Conservation (phyloP, 805 yeast species). For the Pichia phayaonensis region DNA sequence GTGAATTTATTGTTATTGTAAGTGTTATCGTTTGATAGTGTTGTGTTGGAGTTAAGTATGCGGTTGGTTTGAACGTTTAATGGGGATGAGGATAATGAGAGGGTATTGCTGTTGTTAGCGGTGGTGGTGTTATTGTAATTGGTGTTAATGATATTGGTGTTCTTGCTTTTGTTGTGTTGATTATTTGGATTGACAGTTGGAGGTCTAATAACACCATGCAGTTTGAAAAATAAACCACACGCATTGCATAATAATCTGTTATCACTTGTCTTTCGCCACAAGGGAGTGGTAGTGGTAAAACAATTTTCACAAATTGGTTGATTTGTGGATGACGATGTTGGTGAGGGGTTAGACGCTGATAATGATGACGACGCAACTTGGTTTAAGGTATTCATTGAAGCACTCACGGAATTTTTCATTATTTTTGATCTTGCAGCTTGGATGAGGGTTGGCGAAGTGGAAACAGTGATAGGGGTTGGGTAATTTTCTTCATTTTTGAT, state of each 20-base stretch:
- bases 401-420: constrained; percentile 2
- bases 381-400: constrained; percentile 2
- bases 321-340: constrained; percentile 10
- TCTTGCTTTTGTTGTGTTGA: not conserved
- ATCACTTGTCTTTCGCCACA: constrained; percentile 81
- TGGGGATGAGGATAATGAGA: not conserved
- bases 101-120: not conserved
- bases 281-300: constrained; percentile 83
- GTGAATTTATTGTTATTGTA: not conserved
- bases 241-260: constrained; percentile 88
- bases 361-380: not conserved
- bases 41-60: not conserved
- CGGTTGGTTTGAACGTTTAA: not conserved
- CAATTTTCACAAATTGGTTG: constrained; percentile 70
- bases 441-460: constrained; percentile 12
- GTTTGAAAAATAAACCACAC: constrained; percentile 80
- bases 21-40: not conserved
- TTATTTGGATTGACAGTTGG: constrained; percentile 6
- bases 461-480: constrained; percentile 12
- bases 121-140: not conserved
- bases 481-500: constrained; percentile 1
- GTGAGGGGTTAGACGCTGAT: not conserved
- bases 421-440: constrained; percentile 8
- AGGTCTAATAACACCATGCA: constrained; percentile 56
- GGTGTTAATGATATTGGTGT: not conserved